Evolutionary conservation across 768 basidiomycete species (phyloP), one percentile per base, ranked within the genome.

Genomic region (Pleurotus platypus): DNA sequence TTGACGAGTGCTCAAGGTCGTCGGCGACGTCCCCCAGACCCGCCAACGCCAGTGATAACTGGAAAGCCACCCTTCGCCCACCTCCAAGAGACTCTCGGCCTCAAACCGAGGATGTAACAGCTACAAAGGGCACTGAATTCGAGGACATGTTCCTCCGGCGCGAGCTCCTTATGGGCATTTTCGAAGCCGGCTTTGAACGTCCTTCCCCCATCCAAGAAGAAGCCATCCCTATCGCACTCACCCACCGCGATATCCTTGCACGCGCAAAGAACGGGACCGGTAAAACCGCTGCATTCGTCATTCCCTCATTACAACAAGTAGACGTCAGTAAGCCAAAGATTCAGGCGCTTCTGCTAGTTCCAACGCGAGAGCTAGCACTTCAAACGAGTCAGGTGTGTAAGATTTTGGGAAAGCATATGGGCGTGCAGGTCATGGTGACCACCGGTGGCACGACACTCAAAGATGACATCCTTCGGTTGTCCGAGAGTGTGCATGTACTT

Each of bases 321-420:
- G 94, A 97, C 75, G 71, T 91, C 61, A 76, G 72, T 57, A 87
- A 84, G 72, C 78, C 79, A 69, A 94, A 96, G 78, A 95, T 99
- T 63, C 96, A 99, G 75, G 94, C 94, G 3, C 83, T 98, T 58
- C 82, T 99, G 59, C 90, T 99, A 61, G 96, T 98, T 46, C 96
- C 96, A 39, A 99, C 96, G n/a, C 91, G 96, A 63, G 96, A 99
- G 77, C 85, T 99, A 38, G 97, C 96, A 6, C 82, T 99, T 47
- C 96, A 98, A 75, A 99, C 97, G 11, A 86, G 92, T n/a, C 97
- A 98, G 78, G 97, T 99, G 49, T 95, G 93, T 78, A 98, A 98
- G 76, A 92, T 81, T 26, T 86, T 98, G 58, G 94, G 94, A 53
- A 97, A 98, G 70, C 96, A 99, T 66, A 89, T 98, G 84, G 87